A percentile compares a stretch with the other conserved stretches of the same genome.
These are phyloP conservation scores for Rhizoclosmatium globosum DNA, from an alignment of 192 early-diverging fungal genomes.

Conservation along the genomic window DNA sequence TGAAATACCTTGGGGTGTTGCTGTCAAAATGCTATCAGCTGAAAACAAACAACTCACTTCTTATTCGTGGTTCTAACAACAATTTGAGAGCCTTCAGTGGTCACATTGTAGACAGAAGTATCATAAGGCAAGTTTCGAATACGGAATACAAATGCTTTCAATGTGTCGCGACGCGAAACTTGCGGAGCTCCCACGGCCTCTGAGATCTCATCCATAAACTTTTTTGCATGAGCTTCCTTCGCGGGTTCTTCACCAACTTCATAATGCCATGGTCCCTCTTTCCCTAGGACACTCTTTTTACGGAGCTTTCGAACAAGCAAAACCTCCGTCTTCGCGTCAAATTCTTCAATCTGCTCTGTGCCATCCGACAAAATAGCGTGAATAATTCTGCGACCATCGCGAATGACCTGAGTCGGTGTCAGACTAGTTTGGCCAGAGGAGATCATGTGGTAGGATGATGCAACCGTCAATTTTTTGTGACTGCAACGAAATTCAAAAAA, in stretches of 20 bases:
- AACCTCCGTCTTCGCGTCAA: slow-evolving; percentile 15
- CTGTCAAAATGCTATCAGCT: background rate
- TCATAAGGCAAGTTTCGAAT: slow-evolving; percentile 42
- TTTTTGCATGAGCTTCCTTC: background rate
- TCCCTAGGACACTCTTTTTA: slow-evolving; percentile 27
- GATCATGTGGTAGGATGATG: background rate
- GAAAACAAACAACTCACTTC: slow-evolving; percentile 30
- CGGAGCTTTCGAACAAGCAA: slow-evolving; percentile 23
- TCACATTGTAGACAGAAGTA: slow-evolving; percentile 22
- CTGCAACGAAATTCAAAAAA: background rate
- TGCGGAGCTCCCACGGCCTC: slow-evolving; percentile 15
- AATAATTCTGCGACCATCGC: slow-evolving; percentile 11
- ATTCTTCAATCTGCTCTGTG: slow-evolving; percentile 40
- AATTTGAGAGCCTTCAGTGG: slow-evolving; percentile 25
- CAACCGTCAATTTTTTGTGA: background rate
- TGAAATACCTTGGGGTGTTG: slow-evolving; percentile 27
- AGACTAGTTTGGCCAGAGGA: background rate
- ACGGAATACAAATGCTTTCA: slow-evolving; percentile 35
- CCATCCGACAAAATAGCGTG: slow-evolving; percentile 15
- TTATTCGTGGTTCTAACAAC: slow-evolving; percentile 47
- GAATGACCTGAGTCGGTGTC: background rate
- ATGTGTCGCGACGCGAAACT: slow-evolving; percentile 33
- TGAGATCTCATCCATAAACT: background rate
- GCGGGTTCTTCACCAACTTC: slow-evolving; percentile 35
- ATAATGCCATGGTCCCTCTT: slow-evolving; percentile 18